These are phyloP conservation scores for Lentithecium fluviatile DNA, from an alignment of 495 filamentous ascomycete genomes.

Conservation along the genomic window DNA sequence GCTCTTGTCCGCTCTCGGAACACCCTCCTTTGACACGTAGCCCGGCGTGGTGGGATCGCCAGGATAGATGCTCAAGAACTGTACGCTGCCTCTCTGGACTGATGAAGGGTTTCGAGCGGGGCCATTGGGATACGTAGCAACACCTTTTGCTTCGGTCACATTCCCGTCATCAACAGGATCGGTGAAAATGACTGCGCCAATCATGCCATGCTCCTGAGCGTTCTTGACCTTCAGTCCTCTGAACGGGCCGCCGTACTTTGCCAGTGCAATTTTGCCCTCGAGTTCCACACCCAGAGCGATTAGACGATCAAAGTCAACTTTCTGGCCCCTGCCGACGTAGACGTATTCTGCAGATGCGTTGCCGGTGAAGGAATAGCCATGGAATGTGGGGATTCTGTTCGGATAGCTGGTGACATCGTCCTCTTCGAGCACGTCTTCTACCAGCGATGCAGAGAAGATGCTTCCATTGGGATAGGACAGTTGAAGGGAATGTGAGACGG, in stretches of 20 bases:
- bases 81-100: conserved; percentile 38
- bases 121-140: conserved; percentile 40
- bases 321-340: conserved; percentile 38
- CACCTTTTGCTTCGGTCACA: conserved; percentile 39
- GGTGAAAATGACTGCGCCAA: conserved; percentile 40
- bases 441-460: conserved; percentile 22
- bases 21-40: conserved; percentile 38
- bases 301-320: conserved; percentile 39
- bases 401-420: conserved; percentile 35
- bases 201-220: conserved; percentile 40
- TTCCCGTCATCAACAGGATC: conserved; percentile 41
- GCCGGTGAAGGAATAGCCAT: conserved; percentile 40
- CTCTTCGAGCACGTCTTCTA: conserved; percentile 37
- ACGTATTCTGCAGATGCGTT: conserved; percentile 40
- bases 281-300: conserved; percentile 34
- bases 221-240: conserved; percentile 41
- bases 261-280: conserved; percentile 42
- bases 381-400: conserved; percentile 38
- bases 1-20: conserved; percentile 31
- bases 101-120: conserved; percentile 39
- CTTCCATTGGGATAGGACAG: conserved; percentile 32
- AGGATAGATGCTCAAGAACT: conserved; percentile 36
- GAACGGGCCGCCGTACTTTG: conserved; percentile 41
- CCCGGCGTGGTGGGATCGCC: conserved; percentile 43
- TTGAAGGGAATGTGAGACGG: conserved; percentile 31